Evolutionary conservation across 495 filamentous ascomycete species (phyloP), one percentile per base, ranked within the genome.

Genomic region (Xylaria nigripes): DNA sequence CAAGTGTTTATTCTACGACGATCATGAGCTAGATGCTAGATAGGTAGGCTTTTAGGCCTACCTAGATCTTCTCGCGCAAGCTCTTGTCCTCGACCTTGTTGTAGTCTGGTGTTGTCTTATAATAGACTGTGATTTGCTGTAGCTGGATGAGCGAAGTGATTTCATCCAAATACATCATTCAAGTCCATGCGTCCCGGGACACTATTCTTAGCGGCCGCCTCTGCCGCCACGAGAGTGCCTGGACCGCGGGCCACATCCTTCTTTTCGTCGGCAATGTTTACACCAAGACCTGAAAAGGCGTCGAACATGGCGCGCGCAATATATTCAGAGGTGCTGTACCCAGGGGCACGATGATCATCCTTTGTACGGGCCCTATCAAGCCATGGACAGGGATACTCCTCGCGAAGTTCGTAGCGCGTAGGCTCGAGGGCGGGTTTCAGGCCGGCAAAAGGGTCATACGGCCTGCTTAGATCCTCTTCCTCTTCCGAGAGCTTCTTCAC

Each of bases 401-500:
- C 54, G 46, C 43, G 80, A n/a, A 91, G 60, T 16, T 76, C 70
- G 63, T 85, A 93, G 61, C 89, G 82, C 60, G 86, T 78, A 29
- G 81, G 81, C 57, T 74, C 72, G 48, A 87, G 78, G 18, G 80
- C 77, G 49, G 87, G 59, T 0, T 88, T 90, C 50, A 88, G 59
- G 0, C 89, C 92, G 6, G 82, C 89, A 63, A 95, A 93, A 1
- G 92, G 86, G 76, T 97, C 91, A 66, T 93, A 96, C 1, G 87
- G 82, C 55, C 85, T 82, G 19, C 45, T 44, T 24, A 61, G 58
- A 32, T 63, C 62, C 9, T 59, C 60, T 3, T 58, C 58, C 24
- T 69, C 68, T 6, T 68, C 60, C 10, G 48, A 56, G 10, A 61
- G 53, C 30, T 61, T 56, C 63, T 76, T 77, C 61, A 83, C 82